Evolutionary conservation across 371 early-diverging fungal species (phyloP).

Genomic region (Smittium culicis): DNA sequence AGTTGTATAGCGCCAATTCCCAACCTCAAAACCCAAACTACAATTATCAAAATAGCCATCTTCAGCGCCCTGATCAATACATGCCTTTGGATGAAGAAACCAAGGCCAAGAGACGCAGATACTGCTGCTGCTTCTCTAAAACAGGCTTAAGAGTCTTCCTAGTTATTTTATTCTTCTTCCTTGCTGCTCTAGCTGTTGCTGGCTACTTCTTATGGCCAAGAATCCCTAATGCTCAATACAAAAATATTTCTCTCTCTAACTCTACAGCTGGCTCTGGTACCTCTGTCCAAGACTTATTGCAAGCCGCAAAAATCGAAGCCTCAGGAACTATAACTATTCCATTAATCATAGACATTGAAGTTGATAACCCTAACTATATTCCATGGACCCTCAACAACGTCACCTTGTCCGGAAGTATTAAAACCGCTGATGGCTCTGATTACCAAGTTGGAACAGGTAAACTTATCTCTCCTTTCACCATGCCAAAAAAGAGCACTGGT

Average conservation of each 20-base stretch:
- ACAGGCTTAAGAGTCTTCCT: not conserved
- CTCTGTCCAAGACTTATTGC: not conserved
- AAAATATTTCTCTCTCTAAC: too few species aligned
- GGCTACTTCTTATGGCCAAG: constrained; percentile 30
- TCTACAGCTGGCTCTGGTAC: too few species aligned
- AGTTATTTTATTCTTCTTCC: not conserved
- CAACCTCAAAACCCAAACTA: too few species aligned
- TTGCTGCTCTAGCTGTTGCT: constrained; percentile 22
- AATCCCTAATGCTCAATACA: constrained; percentile 23
- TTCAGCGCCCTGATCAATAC: too few species aligned
- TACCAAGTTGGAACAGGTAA: constrained; percentile 29
- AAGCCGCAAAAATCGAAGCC: not conserved
- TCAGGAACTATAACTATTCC: constrained; percentile 23
- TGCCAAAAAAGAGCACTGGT: constrained; percentile 17
- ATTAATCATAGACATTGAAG: constrained; percentile 25
- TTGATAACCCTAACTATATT: constrained; percentile 32
- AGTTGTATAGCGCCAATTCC: too few species aligned
- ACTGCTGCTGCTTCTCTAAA: not conserved
- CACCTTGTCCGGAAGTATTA: constrained; percentile 24
- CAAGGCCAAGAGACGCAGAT: too few species aligned
- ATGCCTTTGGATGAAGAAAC: too few species aligned
- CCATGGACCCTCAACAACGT: constrained; percentile 34
- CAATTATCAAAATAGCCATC: too few species aligned
- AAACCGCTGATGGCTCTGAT: not conserved
- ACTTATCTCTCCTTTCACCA: constrained; percentile 22